phyloP scores from a whole-genome alignment of 768 basidiomycete genomes.

The Russula dissimulans region DNA sequence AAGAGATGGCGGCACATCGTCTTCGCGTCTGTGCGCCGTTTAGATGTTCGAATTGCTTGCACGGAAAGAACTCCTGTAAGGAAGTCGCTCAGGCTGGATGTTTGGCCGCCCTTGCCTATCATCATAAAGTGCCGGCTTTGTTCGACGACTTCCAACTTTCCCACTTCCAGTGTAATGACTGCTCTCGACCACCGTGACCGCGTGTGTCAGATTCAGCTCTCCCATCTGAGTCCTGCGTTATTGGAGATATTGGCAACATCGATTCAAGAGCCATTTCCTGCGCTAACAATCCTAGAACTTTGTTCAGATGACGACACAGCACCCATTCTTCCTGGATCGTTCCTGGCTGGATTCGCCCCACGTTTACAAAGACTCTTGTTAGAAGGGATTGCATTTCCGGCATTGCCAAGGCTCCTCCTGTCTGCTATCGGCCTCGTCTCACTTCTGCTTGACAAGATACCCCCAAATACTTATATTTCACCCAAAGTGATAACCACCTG shows the following conservation, averaged over 20 bases:
- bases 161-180: not conserved
- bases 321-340: too few species aligned
- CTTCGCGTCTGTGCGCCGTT: not conserved
- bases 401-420: not conserved
- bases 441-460: not conserved
- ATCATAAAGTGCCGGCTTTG: not conserved
- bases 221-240: too few species aligned
- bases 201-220: too few species aligned
- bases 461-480: not conserved
- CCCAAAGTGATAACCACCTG: not conserved
- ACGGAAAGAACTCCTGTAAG: not conserved
- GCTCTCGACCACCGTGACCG: not conserved
- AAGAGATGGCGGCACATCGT: conserved; percentile 1
- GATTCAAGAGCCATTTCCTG: not conserved
- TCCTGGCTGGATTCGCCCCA: too few species aligned
- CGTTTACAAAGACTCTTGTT: too few species aligned
- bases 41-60: not conserved
- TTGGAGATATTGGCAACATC: not conserved
- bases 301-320: too few species aligned
- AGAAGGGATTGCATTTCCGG: too few species aligned
- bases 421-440: not conserved
- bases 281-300: too few species aligned
- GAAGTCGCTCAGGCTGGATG: not conserved
- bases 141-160: not conserved
- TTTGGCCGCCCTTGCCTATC: not conserved